Percentiles rank a stretch among this genome's conserved stretches.
These are phyloP conservation scores for Vitis hybrid DNA, from an alignment of 177 flowering plant species.

Conservation along the genomic window DNA sequence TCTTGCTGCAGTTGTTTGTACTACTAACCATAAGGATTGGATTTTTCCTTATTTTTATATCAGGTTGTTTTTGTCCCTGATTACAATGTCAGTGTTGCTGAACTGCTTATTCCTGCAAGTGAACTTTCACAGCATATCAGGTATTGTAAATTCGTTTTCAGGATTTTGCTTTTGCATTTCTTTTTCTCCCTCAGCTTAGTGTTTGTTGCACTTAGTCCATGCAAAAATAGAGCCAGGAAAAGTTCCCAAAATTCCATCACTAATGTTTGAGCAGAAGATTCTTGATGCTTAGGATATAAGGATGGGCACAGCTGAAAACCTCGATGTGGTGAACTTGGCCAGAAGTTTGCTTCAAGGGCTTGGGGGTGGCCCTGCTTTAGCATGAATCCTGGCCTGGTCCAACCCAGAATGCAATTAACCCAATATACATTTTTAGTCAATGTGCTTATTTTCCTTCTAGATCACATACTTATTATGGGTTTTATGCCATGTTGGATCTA, in stretches of 20 bases:
- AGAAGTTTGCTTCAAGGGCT: too few relatives aligned
- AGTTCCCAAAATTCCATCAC: background rate
- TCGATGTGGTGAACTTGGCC: too few relatives aligned
- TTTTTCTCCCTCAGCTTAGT: background rate
- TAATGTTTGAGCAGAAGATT: background rate
- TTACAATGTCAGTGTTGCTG: slow-evolving; percentile 96
- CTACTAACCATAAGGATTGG: background rate
- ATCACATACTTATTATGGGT: too few relatives aligned
- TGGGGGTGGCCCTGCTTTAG: too few relatives aligned
- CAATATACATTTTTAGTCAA: too few relatives aligned
- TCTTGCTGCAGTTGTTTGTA: too few relatives aligned
- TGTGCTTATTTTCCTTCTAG: too few relatives aligned
- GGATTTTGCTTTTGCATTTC: background rate
- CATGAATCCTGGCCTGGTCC: too few relatives aligned
- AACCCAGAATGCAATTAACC: too few relatives aligned
- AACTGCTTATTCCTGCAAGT: slow-evolving; percentile 89
- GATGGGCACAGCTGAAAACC: background rate
- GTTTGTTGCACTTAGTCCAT: background rate
- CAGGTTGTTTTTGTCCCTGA: slow-evolving; percentile 93
- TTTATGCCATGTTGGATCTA: too few relatives aligned
- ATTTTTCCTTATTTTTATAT: background rate
- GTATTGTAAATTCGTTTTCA: slow-evolving; percentile 34
- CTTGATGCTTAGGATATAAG: background rate
- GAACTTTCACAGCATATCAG: slow-evolving; percentile 98
- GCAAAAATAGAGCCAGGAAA: background rate